These are phyloP conservation scores for Dictyostelium intermedium DNA, from an alignment of 78 protist genomes.

Conservation along the genomic window DNA sequence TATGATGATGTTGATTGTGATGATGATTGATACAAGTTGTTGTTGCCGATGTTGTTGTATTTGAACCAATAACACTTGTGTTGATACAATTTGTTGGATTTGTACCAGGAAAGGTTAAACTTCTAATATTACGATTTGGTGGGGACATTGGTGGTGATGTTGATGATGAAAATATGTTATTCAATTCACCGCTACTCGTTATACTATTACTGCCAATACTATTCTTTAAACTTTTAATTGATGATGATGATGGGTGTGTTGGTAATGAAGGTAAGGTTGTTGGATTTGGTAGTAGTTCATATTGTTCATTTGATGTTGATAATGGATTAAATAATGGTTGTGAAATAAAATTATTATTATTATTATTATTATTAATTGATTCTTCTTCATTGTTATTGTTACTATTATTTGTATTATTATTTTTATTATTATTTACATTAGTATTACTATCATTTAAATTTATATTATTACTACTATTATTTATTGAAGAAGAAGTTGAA, in stretches of 20 bases:
- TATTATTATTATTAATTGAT: background rate
- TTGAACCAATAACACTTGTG: background rate
- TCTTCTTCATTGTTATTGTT: background rate
- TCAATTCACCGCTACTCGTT: background rate
- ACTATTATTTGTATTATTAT: background rate
- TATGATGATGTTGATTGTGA: background rate
- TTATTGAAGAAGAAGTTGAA: background rate
- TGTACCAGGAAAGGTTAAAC: background rate
- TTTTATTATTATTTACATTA: background rate
- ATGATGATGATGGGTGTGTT: background rate
- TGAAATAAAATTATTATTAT: background rate
- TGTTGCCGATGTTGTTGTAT: background rate
- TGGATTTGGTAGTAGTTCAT: background rate
- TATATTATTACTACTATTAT: background rate
- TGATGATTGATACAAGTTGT: background rate
- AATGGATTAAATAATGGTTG: conserved; percentile 9
- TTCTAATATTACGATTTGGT: background rate
- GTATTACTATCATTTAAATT: background rate
- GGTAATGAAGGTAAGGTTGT: background rate
- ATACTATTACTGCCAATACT: background rate
- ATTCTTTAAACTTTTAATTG: background rate
- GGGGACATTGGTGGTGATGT: conserved; percentile 7
- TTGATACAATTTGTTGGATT: background rate
- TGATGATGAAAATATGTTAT: background rate
- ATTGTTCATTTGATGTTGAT: background rate